Conservation (phyloP, 78 protist species). For the Diacronema lutheri region DNA sequence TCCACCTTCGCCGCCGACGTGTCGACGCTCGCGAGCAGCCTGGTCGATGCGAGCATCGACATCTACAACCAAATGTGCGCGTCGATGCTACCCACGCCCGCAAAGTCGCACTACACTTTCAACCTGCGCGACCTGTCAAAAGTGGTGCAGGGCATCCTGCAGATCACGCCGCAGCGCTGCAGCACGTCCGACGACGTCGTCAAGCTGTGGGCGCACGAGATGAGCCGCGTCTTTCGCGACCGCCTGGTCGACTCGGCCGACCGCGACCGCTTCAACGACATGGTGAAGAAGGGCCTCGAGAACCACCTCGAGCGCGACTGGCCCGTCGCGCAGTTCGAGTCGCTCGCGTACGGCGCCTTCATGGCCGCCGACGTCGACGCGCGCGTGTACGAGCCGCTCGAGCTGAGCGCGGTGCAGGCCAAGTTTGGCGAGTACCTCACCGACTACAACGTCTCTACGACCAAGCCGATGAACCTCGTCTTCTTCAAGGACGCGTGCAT, state of each 20-base stretch:
- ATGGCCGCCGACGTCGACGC: not conserved
- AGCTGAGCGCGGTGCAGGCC: not conserved
- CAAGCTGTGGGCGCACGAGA: conserved; percentile 63
- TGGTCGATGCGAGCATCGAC: conserved; percentile 54
- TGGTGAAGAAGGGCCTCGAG: not conserved
- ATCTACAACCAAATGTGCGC: conserved; percentile 45
- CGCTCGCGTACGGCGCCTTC: conserved; percentile 48
- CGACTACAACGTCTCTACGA: conserved; percentile 47
- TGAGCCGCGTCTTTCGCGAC: conserved; percentile 47
- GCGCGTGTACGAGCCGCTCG: not conserved
- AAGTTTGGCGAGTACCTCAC: not conserved
- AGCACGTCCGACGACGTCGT: not conserved
- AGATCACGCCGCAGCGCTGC: conserved; percentile 25
- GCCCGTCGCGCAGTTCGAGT: not conserved
- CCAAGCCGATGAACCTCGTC: conserved; percentile 59
- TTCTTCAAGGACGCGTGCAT: conserved; percentile 69
- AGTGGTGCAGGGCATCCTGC: conserved; percentile 63
- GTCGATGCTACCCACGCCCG: conserved; percentile 73
- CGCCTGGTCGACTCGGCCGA: conserved; percentile 50
- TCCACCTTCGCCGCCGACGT: not conserved
- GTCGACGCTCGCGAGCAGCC: not conserved
- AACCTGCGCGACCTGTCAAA: conserved; percentile 75
- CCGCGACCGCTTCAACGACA: conserved; percentile 21
- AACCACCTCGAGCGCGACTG: not conserved
- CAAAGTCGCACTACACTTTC: conserved; percentile 85